These are phyloP conservation scores for Sungouiozyma ichnusensis DNA, from an alignment of 805 yeast species.

Conservation along the genomic window DNA sequence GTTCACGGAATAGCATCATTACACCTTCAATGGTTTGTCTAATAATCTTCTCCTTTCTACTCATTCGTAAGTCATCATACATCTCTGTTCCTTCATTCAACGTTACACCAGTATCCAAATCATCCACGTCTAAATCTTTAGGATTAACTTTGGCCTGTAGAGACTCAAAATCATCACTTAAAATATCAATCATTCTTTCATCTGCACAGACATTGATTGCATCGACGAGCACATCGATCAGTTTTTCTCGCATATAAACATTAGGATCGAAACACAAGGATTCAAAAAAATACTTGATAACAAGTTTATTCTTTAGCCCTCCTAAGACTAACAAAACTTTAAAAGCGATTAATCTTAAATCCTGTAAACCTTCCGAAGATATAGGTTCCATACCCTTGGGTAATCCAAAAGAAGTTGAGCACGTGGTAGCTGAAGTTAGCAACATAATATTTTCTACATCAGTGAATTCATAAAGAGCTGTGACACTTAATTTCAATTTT, in stretches of 20 bases:
- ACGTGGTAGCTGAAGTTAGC: constrained; percentile 27
- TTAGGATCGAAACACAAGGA: constrained; percentile 47
- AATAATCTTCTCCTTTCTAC: constrained; percentile 16
- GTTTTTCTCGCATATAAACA: constrained; percentile 38
- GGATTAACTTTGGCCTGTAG: constrained; percentile 20
- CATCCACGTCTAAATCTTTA: constrained; percentile 8
- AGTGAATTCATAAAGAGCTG: constrained; percentile 42
- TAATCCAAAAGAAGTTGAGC: constrained; percentile 8
- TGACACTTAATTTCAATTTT: constrained; percentile 47
- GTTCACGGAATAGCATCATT: constrained; percentile 15
- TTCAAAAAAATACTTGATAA: constrained; percentile 54
- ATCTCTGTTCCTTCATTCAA: constrained; percentile 8
- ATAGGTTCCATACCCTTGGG: constrained; percentile 4
- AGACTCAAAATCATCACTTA: constrained; percentile 53
- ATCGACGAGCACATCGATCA: constrained; percentile 38
- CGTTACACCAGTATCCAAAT: constrained; percentile 10
- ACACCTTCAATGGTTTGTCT: constrained; percentile 22
- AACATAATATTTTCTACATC: constrained; percentile 42
- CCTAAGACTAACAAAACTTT: constrained; percentile 63
- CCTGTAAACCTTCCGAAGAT: constrained; percentile 28
- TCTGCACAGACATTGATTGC: constrained; percentile 59
- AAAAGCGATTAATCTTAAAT: constrained; percentile 58
- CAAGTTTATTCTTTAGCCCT: constrained; percentile 54
- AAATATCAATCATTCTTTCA: constrained; percentile 47
- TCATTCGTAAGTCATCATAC: constrained; percentile 4